Conservation (phyloP, 306 rosid species). For the Adenanthera pavonina region DNA sequence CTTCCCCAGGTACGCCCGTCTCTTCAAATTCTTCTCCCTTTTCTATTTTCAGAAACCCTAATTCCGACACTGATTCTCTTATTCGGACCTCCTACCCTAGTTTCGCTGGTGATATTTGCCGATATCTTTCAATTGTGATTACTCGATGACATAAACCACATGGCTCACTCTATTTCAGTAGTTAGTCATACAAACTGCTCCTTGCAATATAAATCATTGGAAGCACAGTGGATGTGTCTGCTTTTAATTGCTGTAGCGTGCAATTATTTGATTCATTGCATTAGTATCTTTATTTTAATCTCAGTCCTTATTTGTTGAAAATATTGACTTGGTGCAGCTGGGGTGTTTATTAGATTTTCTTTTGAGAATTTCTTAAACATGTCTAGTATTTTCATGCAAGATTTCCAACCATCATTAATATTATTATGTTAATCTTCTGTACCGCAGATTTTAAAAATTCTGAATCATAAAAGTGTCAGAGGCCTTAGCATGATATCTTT, state of each 20-base stretch:
- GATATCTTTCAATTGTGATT: neutral
- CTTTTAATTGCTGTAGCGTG: neutral
- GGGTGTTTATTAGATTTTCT: neutral
- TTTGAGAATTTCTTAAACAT: neutral
- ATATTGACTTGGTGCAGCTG: neutral
- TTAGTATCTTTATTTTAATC: neutral
- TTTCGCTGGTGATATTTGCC: neutral
- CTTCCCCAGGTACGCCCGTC: conserved; percentile 78
- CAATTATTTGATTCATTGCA: neutral
- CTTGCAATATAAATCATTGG: neutral
- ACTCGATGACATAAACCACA: neutral
- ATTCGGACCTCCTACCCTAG: neutral
- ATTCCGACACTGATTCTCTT: neutral
- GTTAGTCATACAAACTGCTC: neutral
- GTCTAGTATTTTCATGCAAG: neutral
- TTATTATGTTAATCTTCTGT: conserved; percentile 17
- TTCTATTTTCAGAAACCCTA: conserved; percentile 10
- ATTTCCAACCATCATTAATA: neutral
- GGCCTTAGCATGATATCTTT: conserved; percentile 85
- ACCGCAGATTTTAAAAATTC: conserved; percentile 76
- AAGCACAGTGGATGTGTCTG: neutral
- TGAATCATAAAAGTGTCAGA: conserved; percentile 74
- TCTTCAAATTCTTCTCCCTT: neutral
- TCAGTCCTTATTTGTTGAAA: neutral
- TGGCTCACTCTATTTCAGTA: neutral